phyloP scores from a whole-genome alignment of 2,329 filamentous ascomycete genomes.

The Aureobasidium pullulans region DNA sequence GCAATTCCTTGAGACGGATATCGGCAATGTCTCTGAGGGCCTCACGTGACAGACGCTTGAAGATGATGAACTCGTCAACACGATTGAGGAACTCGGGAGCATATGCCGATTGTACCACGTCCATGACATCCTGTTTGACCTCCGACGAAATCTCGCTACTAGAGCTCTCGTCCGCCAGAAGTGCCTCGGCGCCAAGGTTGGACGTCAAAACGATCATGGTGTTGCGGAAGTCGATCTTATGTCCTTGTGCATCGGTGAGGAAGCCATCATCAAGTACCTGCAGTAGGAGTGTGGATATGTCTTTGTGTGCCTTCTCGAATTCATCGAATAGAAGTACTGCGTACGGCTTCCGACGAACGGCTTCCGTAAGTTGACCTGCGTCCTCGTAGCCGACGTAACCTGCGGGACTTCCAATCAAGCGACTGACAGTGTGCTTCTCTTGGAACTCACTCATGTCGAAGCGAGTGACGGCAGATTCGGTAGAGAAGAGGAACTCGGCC shows the following conservation, averaged over 20 bases:
- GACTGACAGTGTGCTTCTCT: slow-evolving; percentile 91
- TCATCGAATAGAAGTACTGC: slow-evolving; percentile 93
- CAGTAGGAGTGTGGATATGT: slow-evolving; percentile 84
- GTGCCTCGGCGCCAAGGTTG: slow-evolving; percentile 86
- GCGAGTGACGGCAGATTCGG: slow-evolving; percentile 79
- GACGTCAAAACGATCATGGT: slow-evolving; percentile 95
- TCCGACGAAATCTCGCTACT: slow-evolving; percentile 53
- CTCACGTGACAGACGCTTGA: slow-evolving; percentile 71
- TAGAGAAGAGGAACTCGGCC: slow-evolving; percentile 86
- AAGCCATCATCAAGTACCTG: slow-evolving; percentile 96
- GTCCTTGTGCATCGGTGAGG: slow-evolving; percentile 88
- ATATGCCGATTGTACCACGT: slow-evolving; percentile 67
- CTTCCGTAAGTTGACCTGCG: slow-evolving; percentile 90
- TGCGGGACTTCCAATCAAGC: slow-evolving; percentile 85
- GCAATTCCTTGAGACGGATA: slow-evolving; percentile 79
- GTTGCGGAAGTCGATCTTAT: slow-evolving; percentile 94
- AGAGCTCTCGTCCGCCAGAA: slow-evolving; percentile 50
- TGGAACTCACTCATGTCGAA: slow-evolving; percentile 99
- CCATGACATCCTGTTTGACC: slow-evolving; percentile 76
- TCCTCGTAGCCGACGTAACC: slow-evolving; percentile 97
- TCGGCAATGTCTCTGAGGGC: slow-evolving; percentile 90
- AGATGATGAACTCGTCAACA: slow-evolving; percentile 94
- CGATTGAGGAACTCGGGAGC: slow-evolving; percentile 94
- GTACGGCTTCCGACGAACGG: slow-evolving; percentile 89
- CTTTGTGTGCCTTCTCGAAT: slow-evolving; percentile 94